phyloP scores from a whole-genome alignment of 2,329 filamentous ascomycete genomes.

The Pezicula carpinea region DNA sequence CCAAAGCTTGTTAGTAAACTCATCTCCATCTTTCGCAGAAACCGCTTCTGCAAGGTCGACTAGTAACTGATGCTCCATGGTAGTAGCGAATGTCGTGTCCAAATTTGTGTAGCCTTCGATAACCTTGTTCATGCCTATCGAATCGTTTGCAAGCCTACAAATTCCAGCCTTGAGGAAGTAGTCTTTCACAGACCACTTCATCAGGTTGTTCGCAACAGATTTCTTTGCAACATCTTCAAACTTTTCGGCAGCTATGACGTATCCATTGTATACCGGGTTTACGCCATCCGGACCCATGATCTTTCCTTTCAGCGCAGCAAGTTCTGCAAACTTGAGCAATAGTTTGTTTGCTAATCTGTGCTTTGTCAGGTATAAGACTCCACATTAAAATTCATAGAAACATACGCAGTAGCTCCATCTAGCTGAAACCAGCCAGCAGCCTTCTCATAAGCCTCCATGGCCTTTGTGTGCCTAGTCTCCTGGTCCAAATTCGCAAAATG shows the following conservation, averaged over 20 bases:
- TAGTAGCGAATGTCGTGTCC: slow-evolving; percentile 70
- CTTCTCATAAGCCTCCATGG: slow-evolving; percentile 77
- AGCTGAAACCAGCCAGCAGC: slow-evolving; percentile 87
- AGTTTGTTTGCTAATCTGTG: slow-evolving; percentile 83
- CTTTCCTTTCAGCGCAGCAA: slow-evolving; percentile 75
- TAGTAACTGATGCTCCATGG: slow-evolving; percentile 78
- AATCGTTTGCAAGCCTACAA: slow-evolving; percentile 76
- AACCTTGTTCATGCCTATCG: slow-evolving; percentile 73
- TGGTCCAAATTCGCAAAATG: slow-evolving; percentile 53
- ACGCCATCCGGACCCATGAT: slow-evolving; percentile 57
- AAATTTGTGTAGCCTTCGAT: slow-evolving; percentile 78
- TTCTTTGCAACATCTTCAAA: slow-evolving; percentile 80
- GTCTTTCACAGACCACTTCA: slow-evolving; percentile 92
- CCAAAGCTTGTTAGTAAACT: slow-evolving; percentile 81
- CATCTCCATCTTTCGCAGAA: slow-evolving; percentile 77
- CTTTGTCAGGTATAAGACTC: slow-evolving; percentile 3
- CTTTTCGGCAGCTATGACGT: slow-evolving; percentile 74
- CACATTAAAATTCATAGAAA: slow-evolving; percentile 16
- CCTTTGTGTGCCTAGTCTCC: slow-evolving; percentile 48
- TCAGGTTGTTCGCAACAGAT: slow-evolving; percentile 82
- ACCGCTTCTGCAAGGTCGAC: slow-evolving; percentile 70
- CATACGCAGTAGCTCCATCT: slow-evolving; percentile 78
- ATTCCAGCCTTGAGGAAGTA: slow-evolving; percentile 93
- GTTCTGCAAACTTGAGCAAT: slow-evolving; percentile 86
- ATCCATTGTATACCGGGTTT: slow-evolving; percentile 33